Conservation (phyloP, 495 filamentous ascomycete species). For the Penicillium coffeae region DNA sequence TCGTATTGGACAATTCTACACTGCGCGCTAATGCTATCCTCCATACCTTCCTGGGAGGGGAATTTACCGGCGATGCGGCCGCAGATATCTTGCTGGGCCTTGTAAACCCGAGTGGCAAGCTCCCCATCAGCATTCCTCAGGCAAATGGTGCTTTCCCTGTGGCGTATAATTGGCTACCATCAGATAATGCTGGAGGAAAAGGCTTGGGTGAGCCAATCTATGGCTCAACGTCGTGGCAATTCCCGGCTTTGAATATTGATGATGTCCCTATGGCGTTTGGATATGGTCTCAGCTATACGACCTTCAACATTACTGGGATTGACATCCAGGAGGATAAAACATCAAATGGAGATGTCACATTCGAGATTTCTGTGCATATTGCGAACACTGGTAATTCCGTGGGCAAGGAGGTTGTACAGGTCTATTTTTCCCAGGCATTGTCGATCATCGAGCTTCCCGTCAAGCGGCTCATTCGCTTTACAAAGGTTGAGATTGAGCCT, state of each 20-base stretch:
- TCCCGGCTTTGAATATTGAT: not conserved
- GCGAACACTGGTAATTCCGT: not conserved
- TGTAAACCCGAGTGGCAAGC: not conserved
- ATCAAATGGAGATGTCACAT: not conserved
- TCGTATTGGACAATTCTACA: not conserved
- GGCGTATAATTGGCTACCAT: slow-evolving; percentile 2
- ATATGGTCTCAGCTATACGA: slow-evolving; percentile 1
- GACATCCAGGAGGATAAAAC: not conserved
- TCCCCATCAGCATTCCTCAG: slow-evolving; percentile 1
- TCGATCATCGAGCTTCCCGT: not conserved
- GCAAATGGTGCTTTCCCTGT: slow-evolving; percentile 1
- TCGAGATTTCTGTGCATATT: not conserved
- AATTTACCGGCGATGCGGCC: not conserved
- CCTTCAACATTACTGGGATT: not conserved
- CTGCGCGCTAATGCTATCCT: slow-evolving; percentile 2
- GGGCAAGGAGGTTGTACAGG: slow-evolving; percentile 1
- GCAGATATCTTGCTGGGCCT: not conserved
- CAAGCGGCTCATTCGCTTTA: not conserved
- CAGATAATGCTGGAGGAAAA: not conserved
- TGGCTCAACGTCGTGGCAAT: not conserved
- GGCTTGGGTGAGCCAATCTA: not conserved
- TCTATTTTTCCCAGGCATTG: not conserved
- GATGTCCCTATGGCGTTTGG: not conserved
- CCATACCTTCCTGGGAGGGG: not conserved
- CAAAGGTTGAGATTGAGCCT: not conserved